These are phyloP conservation scores for Nemania sp. DNA, from an alignment of 2,329 filamentous ascomycete species.

Conservation along the genomic window DNA sequence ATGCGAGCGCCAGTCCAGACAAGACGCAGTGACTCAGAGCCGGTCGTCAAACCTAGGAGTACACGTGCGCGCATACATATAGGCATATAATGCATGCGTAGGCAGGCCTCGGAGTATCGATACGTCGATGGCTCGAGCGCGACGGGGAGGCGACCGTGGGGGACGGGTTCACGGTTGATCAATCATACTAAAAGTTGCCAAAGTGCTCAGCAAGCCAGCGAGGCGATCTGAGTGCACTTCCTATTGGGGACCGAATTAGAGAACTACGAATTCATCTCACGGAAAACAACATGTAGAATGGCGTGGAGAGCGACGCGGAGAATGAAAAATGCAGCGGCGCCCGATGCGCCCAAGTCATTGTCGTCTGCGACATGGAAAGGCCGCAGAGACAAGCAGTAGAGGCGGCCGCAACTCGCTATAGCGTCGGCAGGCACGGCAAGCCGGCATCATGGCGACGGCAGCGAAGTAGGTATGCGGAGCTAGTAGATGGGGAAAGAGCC, in stretches of 20 bases:
- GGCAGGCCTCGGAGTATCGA: slow-evolving; percentile 1
- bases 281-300: background rate
- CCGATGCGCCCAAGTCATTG: background rate
- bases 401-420: background rate
- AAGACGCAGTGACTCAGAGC: background rate
- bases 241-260: slow-evolving; percentile 23
- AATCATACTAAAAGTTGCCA: slow-evolving; percentile 20
- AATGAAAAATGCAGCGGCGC: no score
- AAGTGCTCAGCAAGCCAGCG: slow-evolving; percentile 12
- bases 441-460: slow-evolving; percentile 3
- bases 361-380: slow-evolving; percentile 1
- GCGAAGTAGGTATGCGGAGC: background rate
- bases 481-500: background rate
- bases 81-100: background rate
- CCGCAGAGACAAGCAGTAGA: background rate
- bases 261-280: slow-evolving; percentile 14
- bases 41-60: background rate
- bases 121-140: background rate
- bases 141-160: slow-evolving; percentile 2
- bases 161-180: slow-evolving; percentile 12
- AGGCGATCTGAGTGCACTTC: slow-evolving; percentile 15
- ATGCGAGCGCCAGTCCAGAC: slow-evolving; percentile 5
- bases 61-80: background rate
- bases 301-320: background rate
- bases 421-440: background rate